Base-by-base conservation (phyloP, 257 asterid genomes). In the Nicotiana tomentosiformis region DNA sequence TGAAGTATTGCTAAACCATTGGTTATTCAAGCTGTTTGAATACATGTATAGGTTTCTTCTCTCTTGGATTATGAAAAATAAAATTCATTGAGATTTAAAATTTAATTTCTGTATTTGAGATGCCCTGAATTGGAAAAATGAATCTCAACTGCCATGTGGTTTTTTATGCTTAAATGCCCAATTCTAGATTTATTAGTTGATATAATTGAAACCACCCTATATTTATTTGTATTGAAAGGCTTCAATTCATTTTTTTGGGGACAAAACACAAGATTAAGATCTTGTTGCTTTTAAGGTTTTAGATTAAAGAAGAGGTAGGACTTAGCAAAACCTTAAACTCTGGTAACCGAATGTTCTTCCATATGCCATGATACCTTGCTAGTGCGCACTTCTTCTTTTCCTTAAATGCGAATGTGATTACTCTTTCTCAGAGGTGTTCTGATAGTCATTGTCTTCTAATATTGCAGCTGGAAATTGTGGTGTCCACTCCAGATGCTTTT, bases 401-500 rank as follows among this genome's bases (percentile, higher is more conserved):
- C 39, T 65, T 12, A 2, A 30, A 15, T 30, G 46, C 11, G 1
- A 66, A 30, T 30, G 72, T 66, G 46, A 66, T 14, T 66, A 29
- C 11, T 30, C 43, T 66, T 12, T 35, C 39, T 35, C 5, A 49
- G 26, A 82, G 62, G 77, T 67, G 15, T 16, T 64, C 16, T 65
- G 61, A 72, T 79, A 30, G 62, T 9, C 57, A 51, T 80, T 66
- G 56, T 78, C 82, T 51, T 7, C n/a, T 43, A 58, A 29, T 69
- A 80, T 87, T 87, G 87, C 95, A 93, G 97, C 87, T 94, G 82
- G 98, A 94, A 84, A 90, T 94, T 82, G 91, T 91, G 78, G 86
- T 90, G 90, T 89, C 97, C 33, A 92, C 93, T 23, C 97, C 97
- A 4, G 95, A 94, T 86, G 95, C 88, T 68, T 87, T 92, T 82